Percentiles rank a stretch among this genome's conserved stretches.
Conservation (phyloP, 2,329 filamentous ascomycete species). For the Chaetomiaceae sp. region DNA sequence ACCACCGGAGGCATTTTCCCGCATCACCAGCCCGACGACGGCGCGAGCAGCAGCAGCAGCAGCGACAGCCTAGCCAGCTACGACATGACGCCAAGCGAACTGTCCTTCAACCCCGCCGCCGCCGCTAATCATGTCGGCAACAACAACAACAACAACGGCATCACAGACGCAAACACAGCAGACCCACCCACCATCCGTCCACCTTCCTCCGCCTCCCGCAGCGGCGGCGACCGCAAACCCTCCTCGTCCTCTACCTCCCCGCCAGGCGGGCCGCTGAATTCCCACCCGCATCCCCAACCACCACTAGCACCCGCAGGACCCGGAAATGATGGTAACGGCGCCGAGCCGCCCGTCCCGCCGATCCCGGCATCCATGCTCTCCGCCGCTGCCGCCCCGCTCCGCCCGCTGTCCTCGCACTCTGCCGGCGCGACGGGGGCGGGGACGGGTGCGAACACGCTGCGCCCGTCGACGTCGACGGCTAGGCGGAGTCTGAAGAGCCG, state of each 20-base stretch:
- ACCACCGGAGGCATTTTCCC: constrained; percentile 34
- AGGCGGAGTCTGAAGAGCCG: constrained; percentile 38
- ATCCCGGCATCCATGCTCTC: constrained; percentile 34
- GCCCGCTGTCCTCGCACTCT: constrained; percentile 5
- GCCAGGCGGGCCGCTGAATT: constrained; percentile 36
- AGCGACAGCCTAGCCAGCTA: constrained; percentile 68
- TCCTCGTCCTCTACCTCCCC: background rate
- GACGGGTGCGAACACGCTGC: constrained; percentile 8
- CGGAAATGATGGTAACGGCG: constrained; percentile 24
- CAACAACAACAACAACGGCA: background rate
- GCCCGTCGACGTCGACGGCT: constrained; percentile 22
- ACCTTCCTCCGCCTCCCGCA: constrained; percentile 18
- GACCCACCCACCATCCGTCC: too few relatives aligned
- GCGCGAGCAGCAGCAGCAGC: too few relatives aligned
- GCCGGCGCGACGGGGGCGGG: constrained; percentile 16
- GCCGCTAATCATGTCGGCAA: background rate
- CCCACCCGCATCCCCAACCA: constrained; percentile 36
- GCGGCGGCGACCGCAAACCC: constrained; percentile 30
- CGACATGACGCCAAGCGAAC: constrained; percentile 60
- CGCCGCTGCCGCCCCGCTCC: background rate
- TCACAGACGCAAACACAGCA: background rate
- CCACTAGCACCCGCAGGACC: constrained; percentile 14
- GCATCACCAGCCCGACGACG: constrained; percentile 45
- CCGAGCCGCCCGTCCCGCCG: constrained; percentile 49
- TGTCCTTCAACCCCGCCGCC: constrained; percentile 49